Percentiles rank a stretch among this genome's conserved stretches.
Evolutionary conservation across 148 eudicot species (phyloP).

Genomic region (Diospyros lotus): DNA sequence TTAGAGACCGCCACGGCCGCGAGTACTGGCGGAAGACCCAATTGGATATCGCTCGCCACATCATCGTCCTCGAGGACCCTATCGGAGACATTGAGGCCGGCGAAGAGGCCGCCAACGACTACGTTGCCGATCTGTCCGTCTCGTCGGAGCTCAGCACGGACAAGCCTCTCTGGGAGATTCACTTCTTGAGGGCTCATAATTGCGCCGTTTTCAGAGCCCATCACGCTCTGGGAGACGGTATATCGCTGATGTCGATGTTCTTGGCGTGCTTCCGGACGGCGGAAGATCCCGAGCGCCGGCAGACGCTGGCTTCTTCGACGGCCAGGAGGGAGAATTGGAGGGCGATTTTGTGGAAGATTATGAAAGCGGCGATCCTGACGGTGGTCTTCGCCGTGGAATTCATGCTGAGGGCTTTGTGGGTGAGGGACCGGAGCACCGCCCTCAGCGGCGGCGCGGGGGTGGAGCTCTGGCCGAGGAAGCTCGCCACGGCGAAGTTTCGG

Average conservation of each 20-base stretch:
- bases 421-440: slow-evolving; percentile 42
- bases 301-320: slow-evolving; percentile 11
- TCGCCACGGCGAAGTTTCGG: slow-evolving; percentile 35
- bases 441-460: slow-evolving; percentile 65
- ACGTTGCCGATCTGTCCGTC: slow-evolving; percentile 30
- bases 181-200: slow-evolving; percentile 35
- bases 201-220: slow-evolving; percentile 52
- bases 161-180: slow-evolving; percentile 72
- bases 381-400: slow-evolving; percentile 33
- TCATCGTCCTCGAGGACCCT: slow-evolving; percentile 33
- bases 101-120: slow-evolving; percentile 44
- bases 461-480: slow-evolving; percentile 58
- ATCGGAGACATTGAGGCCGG: not conserved
- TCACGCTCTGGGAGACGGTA: slow-evolving; percentile 68
- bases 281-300: slow-evolving; percentile 20
- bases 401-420: slow-evolving; percentile 37
- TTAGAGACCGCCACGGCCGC: slow-evolving; percentile 30
- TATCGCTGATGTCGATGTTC: slow-evolving; percentile 58
- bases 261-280: slow-evolving; percentile 23
- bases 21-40: slow-evolving; percentile 43
- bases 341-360: slow-evolving; percentile 19
- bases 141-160: too few species aligned
- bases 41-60: slow-evolving; percentile 55
- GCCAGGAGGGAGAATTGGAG: not conserved
- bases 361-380: slow-evolving; percentile 38